Base-by-base conservation (phyloP, 2,329 filamentous ascomycete genomes). In the Ascocoryne sarcoides region DNA sequence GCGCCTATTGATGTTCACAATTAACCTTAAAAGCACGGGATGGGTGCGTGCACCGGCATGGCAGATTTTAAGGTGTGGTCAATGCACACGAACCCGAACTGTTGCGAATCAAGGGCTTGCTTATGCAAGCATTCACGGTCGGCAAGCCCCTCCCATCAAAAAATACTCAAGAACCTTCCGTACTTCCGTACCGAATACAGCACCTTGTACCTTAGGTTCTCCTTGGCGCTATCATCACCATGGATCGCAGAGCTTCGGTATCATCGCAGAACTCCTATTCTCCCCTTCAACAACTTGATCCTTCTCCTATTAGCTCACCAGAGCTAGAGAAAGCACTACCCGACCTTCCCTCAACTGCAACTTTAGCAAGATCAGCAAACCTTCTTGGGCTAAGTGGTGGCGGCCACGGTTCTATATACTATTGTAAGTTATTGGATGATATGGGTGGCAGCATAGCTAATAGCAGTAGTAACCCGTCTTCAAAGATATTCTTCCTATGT, bases 401-500 rank as follows among this genome's bases (percentile, higher is more conserved):
- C 32, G 71, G 77, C n/a, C 79, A 79, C 55, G 76, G 80, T 7
- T 71, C 83, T 42, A 76, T 84, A 55, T 90, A 79, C 64, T 92
- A 89, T 64, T 67, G 84, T 88, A 68, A 29, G 75, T 65, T 15
- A 31, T 28, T n/a, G n/a, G n/a, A n/a, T n/a, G n/a, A n/a, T n/a
- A n/a, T n/a, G n/a, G n/a, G n/a, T n/a, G n/a, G n/a, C 17, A 10
- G 3, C 15, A 10, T 12, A n/a, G 19, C 12, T 10, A 2, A 10
- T 19, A 3, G 4, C 3, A 14, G 10, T 48, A 86, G 82, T 93
- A 39, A 73, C 73, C 4, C 76, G 84, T 35, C 70, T 92, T 26
- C 92, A 96, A 62, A 82, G 79, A 60, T 95, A 94, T 69, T 92
- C 87, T 1, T 87, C 84, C 51, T 93, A 95, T 66, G 78, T 84